Base-by-base conservation (phyloP, 495 filamentous ascomycete genomes). In the Aspergillus biplanus region DNA sequence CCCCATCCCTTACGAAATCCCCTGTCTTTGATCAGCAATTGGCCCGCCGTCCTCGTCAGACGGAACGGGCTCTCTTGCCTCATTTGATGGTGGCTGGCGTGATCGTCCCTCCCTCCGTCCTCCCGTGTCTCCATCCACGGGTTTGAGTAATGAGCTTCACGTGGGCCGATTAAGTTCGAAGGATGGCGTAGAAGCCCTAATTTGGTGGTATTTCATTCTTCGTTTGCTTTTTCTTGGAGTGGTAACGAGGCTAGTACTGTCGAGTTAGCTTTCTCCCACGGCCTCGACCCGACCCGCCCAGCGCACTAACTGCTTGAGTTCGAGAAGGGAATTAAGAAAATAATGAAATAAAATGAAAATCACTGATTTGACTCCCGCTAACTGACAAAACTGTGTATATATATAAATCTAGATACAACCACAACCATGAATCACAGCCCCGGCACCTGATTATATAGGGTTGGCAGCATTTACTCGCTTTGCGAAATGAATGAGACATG, bases 301-400 rank as follows among this genome's bases (percentile, higher is more conserved):
- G 21, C 21, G 21, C 21, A 27, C 21, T 27, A 2, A 27, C 21
- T 27, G 21, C 21, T 27, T 27, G 21, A 27, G 21, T 27, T 27
- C 21, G 21, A 49, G 9, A 49, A 49, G 53, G 32, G 33, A 39
- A 6, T 5, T 15, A 53, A 9, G 18, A 53, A 3, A 32, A 33
- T 5, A 56, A 7, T 9, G 9, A 39, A 37, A 18, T 18, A 1
- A 21, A 39, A 37, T 35, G 13, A 11, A n/a, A 34, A 16, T 37
- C 63, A 42, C 44, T 60, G 42, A 8, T 50, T 61, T 16, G 61
- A 63, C 61, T 63, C 61, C 61, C 61, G 61, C 61, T 63, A 63
- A 60, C 42, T 61, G 35, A 44, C 63, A 64, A 59, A 57, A 11
- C 33, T 65, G 61, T 65, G 61, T 65, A 65, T 57, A 21, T 57